Evolutionary conservation across 768 basidiomycete genomes (phyloP).

Genomic region (Lentinula edodes): DNA sequence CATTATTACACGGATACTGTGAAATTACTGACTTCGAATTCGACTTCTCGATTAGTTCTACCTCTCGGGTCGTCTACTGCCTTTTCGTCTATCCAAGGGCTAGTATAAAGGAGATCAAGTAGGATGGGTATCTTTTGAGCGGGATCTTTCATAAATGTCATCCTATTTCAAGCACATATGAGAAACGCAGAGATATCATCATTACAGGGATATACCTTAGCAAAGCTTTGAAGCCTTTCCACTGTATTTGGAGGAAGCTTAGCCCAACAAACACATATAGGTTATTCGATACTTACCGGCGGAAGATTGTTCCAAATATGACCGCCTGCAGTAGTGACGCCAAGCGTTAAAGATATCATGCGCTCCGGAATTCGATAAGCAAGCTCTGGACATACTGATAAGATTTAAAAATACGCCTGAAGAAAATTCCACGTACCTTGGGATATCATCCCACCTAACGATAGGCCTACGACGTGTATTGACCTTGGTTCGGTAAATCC

Average conservation of each 20-base stretch:
- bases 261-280: not conserved
- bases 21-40: slow-evolving; percentile 39
- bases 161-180: slow-evolving; percentile 9
- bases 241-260: slow-evolving; percentile 21
- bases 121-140: slow-evolving; percentile 43
- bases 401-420: not conserved
- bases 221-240: slow-evolving; percentile 30
- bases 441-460: slow-evolving; percentile 40
- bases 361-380: slow-evolving; percentile 60
- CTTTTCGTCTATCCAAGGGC: slow-evolving; percentile 51
- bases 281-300: slow-evolving; percentile 38
- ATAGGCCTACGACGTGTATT: slow-evolving; percentile 69
- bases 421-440: not conserved
- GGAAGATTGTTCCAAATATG: slow-evolving; percentile 53
- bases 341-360: slow-evolving; percentile 59
- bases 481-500: slow-evolving; percentile 62
- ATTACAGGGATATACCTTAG: slow-evolving; percentile 21
- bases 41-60: slow-evolving; percentile 60
- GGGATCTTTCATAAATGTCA: slow-evolving; percentile 39
- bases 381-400: slow-evolving; percentile 44
- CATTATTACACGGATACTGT: not conserved
- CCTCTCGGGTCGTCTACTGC: slow-evolving; percentile 49
- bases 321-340: slow-evolving; percentile 69
- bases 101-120: slow-evolving; percentile 55
- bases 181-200: not conserved